These are phyloP conservation scores for Leccinum pachyderme DNA, from an alignment of 1,284 basidiomycete species.

Conservation along the genomic window DNA sequence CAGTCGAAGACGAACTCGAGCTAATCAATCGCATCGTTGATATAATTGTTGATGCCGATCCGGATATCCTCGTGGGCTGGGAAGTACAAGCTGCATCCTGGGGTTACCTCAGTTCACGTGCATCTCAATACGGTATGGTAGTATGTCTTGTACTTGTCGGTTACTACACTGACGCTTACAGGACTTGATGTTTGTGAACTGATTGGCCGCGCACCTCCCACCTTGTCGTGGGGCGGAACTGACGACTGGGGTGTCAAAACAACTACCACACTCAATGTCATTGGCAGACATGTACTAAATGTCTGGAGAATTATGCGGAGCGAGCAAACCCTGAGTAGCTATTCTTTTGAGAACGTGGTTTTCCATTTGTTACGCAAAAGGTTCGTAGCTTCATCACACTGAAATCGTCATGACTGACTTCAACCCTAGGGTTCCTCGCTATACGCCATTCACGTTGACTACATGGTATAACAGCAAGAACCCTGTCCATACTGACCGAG, in stretches of 20 bases:
- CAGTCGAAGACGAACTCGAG: conserved; percentile 76
- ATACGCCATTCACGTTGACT: conserved; percentile 65
- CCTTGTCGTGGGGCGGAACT: conserved; percentile 37
- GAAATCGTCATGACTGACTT: conserved; percentile 2
- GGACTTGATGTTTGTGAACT: conserved; percentile 67
- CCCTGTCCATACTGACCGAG: conserved; percentile 51
- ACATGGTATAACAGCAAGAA: conserved; percentile 67
- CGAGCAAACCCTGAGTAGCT: conserved; percentile 77
- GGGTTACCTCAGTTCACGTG: conserved; percentile 85
- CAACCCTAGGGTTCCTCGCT: conserved; percentile 68
- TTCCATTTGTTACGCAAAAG: conserved; percentile 76
- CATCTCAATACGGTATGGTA: conserved; percentile 55
- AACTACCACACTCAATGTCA: conserved; percentile 81
- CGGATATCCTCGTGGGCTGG: conserved; percentile 92
- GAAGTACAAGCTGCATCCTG: conserved; percentile 88
- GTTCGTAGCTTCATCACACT: conserved; percentile 37
- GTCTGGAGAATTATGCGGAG: conserved; percentile 90
- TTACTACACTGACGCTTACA: conserved; percentile 30
- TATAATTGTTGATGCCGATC: conserved; percentile 76
- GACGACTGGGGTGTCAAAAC: conserved; percentile 78
- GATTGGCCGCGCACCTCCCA: conserved; percentile 64
- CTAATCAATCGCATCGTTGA: conserved; percentile 82
- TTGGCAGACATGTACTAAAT: conserved; percentile 89
- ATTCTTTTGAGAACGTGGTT: conserved; percentile 89
- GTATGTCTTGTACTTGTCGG: neutral